phyloP scores from a whole-genome alignment of 129 eudicot species.

The Ambrosia trifida region DNA sequence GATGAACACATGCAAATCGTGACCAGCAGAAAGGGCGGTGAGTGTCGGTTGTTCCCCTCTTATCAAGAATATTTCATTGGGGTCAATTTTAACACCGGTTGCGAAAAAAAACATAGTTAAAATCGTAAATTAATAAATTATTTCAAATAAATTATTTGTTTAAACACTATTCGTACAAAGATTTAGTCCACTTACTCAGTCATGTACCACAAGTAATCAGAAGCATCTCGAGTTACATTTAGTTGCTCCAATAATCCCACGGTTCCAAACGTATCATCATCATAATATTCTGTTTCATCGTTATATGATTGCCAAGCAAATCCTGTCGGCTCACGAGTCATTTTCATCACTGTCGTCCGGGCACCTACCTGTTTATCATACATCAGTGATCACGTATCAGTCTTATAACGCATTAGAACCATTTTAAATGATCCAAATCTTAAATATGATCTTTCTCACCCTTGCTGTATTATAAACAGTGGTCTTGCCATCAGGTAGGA shows the following conservation, averaged over 20 bases:
- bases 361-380: conserved; percentile 72
- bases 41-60: conserved; percentile 74
- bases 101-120: neutral
- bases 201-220: conserved; percentile 95
- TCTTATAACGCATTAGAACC: neutral
- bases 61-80: conserved; percentile 70
- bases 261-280: conserved; percentile 60
- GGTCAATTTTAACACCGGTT: conserved; percentile 63
- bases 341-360: conserved; percentile 87
- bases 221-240: conserved; percentile 79
- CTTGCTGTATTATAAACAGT: conserved; percentile 97
- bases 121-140: neutral
- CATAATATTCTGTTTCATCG: conserved; percentile 69
- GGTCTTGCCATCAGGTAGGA: conserved; percentile 97
- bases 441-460: conserved; percentile 50
- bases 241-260: conserved; percentile 87
- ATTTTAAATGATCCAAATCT: conserved; percentile 2
- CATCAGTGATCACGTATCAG: neutral
- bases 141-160: neutral
- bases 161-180: neutral
- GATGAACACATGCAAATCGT: conserved; percentile 89
- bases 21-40: conserved; percentile 86
- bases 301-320: conserved; percentile 89
- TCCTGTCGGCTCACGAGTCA: conserved; percentile 60
- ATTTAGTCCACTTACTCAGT: conserved; percentile 73